These are phyloP conservation scores for Debaryomyces singareniensis DNA, from an alignment of 1,139 yeast species.

Conservation along the genomic window DNA sequence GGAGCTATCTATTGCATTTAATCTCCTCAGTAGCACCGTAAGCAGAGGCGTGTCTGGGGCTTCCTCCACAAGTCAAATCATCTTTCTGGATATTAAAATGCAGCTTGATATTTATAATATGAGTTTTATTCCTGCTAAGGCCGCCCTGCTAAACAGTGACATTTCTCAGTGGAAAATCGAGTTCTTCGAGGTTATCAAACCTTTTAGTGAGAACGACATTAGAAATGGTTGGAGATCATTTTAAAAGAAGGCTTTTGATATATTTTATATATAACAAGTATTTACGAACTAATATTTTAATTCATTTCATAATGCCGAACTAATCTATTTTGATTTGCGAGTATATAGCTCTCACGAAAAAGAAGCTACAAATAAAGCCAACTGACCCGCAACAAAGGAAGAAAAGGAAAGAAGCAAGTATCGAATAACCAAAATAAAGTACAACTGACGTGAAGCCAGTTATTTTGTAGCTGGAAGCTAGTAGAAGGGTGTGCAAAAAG, in stretches of 20 bases:
- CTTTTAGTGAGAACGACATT: slow-evolving; percentile 28
- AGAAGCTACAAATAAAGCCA: slow-evolving; percentile 72
- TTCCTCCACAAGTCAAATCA: slow-evolving; percentile 17
- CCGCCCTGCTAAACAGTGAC: slow-evolving; percentile 4
- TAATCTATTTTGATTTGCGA: slow-evolving; percentile 71
- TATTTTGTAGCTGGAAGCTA: slow-evolving; percentile 58
- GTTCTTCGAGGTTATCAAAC: slow-evolving; percentile 17
- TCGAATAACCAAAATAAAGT: slow-evolving; percentile 80
- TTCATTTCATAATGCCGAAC: background rate
- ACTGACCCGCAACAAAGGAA: slow-evolving; percentile 85
- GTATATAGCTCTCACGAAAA: slow-evolving; percentile 75
- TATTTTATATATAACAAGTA: slow-evolving; percentile 4
- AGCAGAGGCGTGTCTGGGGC: slow-evolving; percentile 9
- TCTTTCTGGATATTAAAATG: slow-evolving; percentile 17
- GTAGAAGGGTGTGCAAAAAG: slow-evolving; percentile 72
- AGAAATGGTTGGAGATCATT: slow-evolving; percentile 32
- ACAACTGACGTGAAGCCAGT: slow-evolving; percentile 75
- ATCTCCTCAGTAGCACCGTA: slow-evolving; percentile 25
- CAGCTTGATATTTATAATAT: slow-evolving; percentile 23
- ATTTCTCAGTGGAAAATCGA: slow-evolving; percentile 25
- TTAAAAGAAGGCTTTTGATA: slow-evolving; percentile 1
- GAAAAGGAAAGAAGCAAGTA: slow-evolving; percentile 60
- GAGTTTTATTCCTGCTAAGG: slow-evolving; percentile 15
- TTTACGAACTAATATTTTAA: slow-evolving; percentile 1
- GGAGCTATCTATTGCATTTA: slow-evolving; percentile 32